Percentiles rank a stretch among this genome's conserved stretches.
Evolutionary conservation across 148 eudicot genomes (phyloP).

Genomic region (Rhododendron ovatum): DNA sequence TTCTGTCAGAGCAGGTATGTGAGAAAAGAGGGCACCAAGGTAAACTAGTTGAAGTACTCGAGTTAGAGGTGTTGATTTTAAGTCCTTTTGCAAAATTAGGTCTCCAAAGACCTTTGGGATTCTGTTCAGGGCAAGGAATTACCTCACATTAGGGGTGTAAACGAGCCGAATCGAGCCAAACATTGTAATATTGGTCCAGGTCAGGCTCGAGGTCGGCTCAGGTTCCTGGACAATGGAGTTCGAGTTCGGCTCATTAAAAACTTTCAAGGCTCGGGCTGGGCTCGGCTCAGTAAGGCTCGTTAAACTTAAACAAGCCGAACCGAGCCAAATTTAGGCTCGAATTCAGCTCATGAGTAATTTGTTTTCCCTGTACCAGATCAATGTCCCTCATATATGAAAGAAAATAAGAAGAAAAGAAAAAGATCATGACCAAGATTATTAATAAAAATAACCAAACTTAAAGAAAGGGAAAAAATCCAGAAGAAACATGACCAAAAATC

Average conservation of each 20-base stretch:
- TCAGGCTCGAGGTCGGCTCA: not conserved
- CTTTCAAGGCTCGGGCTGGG: too few species aligned
- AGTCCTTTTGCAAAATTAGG: not conserved
- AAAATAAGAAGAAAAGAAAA: not conserved
- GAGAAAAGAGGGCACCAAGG: not conserved
- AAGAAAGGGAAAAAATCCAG: not conserved
- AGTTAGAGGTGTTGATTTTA: not conserved
- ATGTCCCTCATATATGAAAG: not conserved
- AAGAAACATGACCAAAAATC: not conserved
- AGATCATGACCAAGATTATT: not conserved
- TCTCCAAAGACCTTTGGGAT: not conserved
- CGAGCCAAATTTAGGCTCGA: too few species aligned
- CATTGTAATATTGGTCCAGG: not conserved
- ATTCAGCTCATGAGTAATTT: not conserved
- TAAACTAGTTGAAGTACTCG: not conserved
- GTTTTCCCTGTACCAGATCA: not conserved
- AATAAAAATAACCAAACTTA: too few species aligned
- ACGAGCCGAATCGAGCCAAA: not conserved
- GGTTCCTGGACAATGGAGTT: not conserved
- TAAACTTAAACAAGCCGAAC: not conserved
- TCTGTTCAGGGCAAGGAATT: not conserved
- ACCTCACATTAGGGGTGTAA: not conserved
- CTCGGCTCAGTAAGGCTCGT: too few species aligned
- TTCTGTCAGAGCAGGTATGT: not conserved
- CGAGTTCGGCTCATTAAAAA: not conserved